Evolutionary conservation across 1,139 yeast species (phyloP), one percentile per base, ranked within the genome.

Genomic region (Starmera stellimalicola): DNA sequence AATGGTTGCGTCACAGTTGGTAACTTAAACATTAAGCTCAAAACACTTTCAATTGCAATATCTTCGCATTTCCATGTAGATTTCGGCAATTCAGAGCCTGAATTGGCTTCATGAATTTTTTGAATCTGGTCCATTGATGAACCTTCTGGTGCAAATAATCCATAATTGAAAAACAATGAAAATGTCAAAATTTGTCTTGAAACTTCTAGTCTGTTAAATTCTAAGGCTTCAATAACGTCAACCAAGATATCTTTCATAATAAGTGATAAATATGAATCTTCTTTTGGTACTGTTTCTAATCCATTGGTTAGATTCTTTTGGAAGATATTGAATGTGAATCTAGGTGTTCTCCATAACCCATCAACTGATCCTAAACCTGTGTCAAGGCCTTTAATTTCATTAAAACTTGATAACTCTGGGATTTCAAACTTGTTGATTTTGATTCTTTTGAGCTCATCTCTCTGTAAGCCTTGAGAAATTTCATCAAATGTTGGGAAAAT

Each of bases 31-130:
- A 88, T 73, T 62, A 84, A 70, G 17, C 85, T 74, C 42, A 91
- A 65, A 20, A 87, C 74, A 33, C 85, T 75, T 52, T 91, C 97
- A 30, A 88, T 72, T 0, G 94, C 85, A 32, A 87, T 68, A 54
- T 88, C 96, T 57, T 93, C 98, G 37, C 87, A 73, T 54, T 91
- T 91, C 84, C 87, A 87, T 0, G 95, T 85, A 0, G 82, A 68
- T 28, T 26, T 36, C 36, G 28, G 40, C 37, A 37, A 40, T 6
- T 51, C 55, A 1, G 59, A 53, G 12, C 60, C 52, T 15, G 57
- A 51, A 37, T 58, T 54, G 26, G 51, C 48, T 26, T 63, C 63
- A 15, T 52, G 51, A 28, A 62, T 53, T n/a, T 52, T 56, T 34
- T 65, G 62, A 32, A 91, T 63, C 43, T 77, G 77, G 45, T 88